These are phyloP conservation scores for Bocquillonia castaneifolia DNA, from an alignment of 441 rosid genomes.

Conservation along the genomic window DNA sequence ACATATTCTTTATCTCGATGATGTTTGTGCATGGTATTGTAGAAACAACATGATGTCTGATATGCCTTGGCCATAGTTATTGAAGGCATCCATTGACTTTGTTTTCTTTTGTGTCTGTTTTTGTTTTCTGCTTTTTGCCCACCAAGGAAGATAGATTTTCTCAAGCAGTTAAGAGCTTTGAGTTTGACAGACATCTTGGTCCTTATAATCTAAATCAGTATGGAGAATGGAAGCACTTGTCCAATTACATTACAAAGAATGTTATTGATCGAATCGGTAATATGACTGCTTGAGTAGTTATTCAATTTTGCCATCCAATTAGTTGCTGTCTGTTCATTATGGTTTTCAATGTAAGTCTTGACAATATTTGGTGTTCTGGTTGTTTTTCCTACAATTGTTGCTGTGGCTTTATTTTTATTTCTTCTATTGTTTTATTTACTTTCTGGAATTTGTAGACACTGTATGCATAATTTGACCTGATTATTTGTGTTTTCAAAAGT, in stretches of 20 bases:
- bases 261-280: slow-evolving; percentile 58
- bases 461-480: neutral
- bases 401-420: neutral
- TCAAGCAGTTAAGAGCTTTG: slow-evolving; percentile 58
- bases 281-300: slow-evolving; percentile 10
- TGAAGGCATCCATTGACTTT: slow-evolving; percentile 3
- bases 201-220: slow-evolving; percentile 62
- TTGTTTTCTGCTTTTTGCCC: slow-evolving; percentile 6
- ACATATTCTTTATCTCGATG: neutral
- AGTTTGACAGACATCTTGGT: slow-evolving; percentile 76
- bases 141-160: slow-evolving; percentile 67
- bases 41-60: neutral
- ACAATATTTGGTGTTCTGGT: neutral
- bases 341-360: slow-evolving; percentile 1
- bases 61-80: neutral
- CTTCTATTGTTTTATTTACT: neutral
- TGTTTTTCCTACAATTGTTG: neutral
- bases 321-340: neutral
- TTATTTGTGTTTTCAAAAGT: neutral
- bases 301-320: slow-evolving; percentile 3
- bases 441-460: neutral
- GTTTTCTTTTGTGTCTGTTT: slow-evolving; percentile 10
- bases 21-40: neutral
- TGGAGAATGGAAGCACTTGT: slow-evolving; percentile 69
- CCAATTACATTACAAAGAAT: slow-evolving; percentile 52